phyloP scores from a whole-genome alignment of 2,329 filamentous ascomycete genomes.

The Bipolaris oryzae region DNA sequence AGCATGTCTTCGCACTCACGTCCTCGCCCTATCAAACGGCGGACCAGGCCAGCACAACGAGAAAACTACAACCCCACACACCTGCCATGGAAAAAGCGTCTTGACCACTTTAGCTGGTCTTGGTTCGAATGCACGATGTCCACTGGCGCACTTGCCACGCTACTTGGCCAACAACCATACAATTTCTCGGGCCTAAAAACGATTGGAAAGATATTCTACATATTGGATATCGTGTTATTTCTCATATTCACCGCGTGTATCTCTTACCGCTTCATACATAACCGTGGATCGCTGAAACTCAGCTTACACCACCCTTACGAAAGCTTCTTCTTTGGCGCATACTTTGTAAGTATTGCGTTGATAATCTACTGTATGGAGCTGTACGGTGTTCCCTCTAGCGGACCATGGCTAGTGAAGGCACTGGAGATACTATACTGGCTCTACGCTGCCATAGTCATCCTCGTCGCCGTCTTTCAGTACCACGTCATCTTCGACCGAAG shows the following conservation, averaged over 20 bases:
- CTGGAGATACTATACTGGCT: conserved; percentile 72
- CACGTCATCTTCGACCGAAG: conserved; percentile 96
- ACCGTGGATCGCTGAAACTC: conserved; percentile 55
- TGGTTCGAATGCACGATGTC: conserved; percentile 80
- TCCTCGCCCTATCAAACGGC: conserved; percentile 12
- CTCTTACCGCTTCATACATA: conserved; percentile 64
- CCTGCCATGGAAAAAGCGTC: conserved; percentile 26
- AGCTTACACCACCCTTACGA: conserved; percentile 69
- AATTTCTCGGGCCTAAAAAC: conserved; percentile 68
- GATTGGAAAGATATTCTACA: conserved; percentile 70
- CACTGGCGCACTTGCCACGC: conserved; percentile 71
- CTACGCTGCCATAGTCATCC: conserved; percentile 59
- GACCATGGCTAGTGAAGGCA: conserved; percentile 61
- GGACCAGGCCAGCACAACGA: conserved; percentile 5
- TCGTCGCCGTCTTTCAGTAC: conserved; percentile 86
- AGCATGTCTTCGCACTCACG: conserved; percentile 13
- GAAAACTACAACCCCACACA: conserved; percentile 15
- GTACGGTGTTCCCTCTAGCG: conserved; percentile 66
- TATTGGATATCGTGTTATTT: conserved; percentile 71
- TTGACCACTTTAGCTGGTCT: conserved; percentile 52
- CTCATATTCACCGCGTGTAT: conserved; percentile 60
- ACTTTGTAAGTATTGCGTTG: conserved; percentile 66
- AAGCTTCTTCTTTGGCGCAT: conserved; percentile 73
- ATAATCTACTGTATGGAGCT: conserved; percentile 51
- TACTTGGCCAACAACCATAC: conserved; percentile 59